Conservation (phyloP, 192 early-diverging fungal genomes). For the Backusella tarrabulga region DNA sequence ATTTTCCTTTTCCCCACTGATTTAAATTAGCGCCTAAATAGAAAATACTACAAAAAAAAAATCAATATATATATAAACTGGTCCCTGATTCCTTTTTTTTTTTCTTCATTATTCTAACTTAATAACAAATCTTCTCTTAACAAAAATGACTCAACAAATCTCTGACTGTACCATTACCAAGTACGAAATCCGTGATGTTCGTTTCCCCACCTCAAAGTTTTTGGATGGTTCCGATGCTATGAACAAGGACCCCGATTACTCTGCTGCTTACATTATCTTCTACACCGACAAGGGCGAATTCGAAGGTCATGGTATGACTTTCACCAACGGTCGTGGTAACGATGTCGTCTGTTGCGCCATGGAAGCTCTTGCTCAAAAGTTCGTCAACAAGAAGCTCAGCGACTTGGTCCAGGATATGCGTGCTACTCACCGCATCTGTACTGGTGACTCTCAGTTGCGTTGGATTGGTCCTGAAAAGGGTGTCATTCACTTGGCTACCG, state of each 20-base stretch:
- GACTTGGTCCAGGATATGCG: conserved; percentile 30
- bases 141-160: conserved; percentile 13
- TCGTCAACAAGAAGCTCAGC: conserved; percentile 29
- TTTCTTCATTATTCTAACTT: background rate
- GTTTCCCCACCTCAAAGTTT: conserved; percentile 40
- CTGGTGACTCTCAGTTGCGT: conserved; percentile 37
- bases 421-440: conserved; percentile 33
- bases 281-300: conserved; percentile 24
- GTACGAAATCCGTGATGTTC: conserved; percentile 38
- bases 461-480: conserved; percentile 46
- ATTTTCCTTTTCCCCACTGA: background rate
- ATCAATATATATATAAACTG: background rate
- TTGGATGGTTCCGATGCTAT: conserved; percentile 44
- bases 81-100: background rate
- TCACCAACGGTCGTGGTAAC: conserved; percentile 36
- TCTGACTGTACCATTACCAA: conserved; percentile 30
- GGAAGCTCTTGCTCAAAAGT: conserved; percentile 35
- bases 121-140: conserved; percentile 1
- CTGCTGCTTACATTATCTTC: conserved; percentile 41
- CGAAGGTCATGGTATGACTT: conserved; percentile 39
- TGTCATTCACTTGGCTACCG: conserved; percentile 40
- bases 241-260: conserved; percentile 44
- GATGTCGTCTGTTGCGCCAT: conserved; percentile 29
- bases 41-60: background rate
- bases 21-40: background rate